Base-by-base conservation (phyloP, 2,329 filamentous ascomycete genomes). In the Seiridium cupressi region DNA sequence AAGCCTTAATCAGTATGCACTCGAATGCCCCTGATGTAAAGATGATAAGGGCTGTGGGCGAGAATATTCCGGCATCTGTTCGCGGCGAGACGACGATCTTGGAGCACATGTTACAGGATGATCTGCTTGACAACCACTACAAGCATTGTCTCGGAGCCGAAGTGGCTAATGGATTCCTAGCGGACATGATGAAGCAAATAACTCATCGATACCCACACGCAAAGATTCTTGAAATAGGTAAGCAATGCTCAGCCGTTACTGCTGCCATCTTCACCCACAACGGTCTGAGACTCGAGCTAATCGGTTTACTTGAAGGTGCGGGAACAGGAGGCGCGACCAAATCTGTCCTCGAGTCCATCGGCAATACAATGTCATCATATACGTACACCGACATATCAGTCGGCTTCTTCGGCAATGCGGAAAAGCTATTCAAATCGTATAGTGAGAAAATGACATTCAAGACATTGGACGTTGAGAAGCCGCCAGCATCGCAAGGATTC, bases 171-270 rank as follows among this genome's bases (percentile, higher is more conserved):
- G 26, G 54, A 11, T 54, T 13, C 7, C 13, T 58, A 7, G 38
- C 36, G 7, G 13, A 6, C 10, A 32, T 42, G 3, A 55, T 64
- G 7, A 63, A 57, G 34, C 61, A 64, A 36, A 55, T 64, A 18
- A 35, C 47, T 2, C 34, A 63, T 36, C 59, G 61, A 5, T 57
- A 64, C 55, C 59, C 58, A 9, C 56, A 61, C n/a, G 70, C 65
- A 13, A 55, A 61, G 2, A 66, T 75, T 18, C 65, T 74, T 18
- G 67, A 69, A 5, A 72, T 74, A 31, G 68, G 82, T 38, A 61
- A 68, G 0, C 9, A n/a, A 8, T 10, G 11, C 42, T 6, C 42
- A 44, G 46, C 5, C 46, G 26, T 49, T 26, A 10, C 34, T 34
- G 34, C 46, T 32, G 44, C 44, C 5, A 5, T 7, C 44, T 46